A percentile compares a stretch with the other conserved stretches of the same genome.
Conservation (phyloP, 2,329 filamentous ascomycete genomes). For the Epichloe gansuensis region DNA sequence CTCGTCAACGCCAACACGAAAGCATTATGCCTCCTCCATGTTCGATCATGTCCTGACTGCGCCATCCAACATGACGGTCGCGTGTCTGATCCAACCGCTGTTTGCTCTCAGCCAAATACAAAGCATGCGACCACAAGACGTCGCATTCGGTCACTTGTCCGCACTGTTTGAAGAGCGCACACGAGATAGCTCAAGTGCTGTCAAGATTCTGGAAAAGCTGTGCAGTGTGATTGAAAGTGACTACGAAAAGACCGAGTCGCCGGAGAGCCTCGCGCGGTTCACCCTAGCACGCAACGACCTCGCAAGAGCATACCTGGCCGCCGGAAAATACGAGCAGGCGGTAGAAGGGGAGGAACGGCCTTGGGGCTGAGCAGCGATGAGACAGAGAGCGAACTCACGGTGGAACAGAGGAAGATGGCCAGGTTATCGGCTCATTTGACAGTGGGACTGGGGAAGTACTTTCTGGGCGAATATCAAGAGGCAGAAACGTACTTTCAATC, state of each 20-base stretch:
- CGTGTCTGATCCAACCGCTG: constrained; percentile 68
- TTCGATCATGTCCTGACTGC: constrained; percentile 69
- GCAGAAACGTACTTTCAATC: constrained; percentile 71
- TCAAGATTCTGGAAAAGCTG: constrained; percentile 50
- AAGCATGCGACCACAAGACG: constrained; percentile 55
- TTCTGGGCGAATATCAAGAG: constrained; percentile 49
- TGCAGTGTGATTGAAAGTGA: constrained; percentile 63
- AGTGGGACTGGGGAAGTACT: constrained; percentile 72
- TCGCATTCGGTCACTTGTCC: constrained; percentile 64
- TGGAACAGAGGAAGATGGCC: constrained; percentile 54
- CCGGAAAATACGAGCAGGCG: constrained; percentile 52
- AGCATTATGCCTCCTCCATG: constrained; percentile 66
- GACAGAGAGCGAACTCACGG: constrained; percentile 51
- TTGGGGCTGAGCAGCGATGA: constrained; percentile 67
- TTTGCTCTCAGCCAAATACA: constrained; percentile 79
- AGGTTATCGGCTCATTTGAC: constrained; percentile 79
- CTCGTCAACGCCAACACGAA: constrained; percentile 58
- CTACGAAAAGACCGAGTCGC: constrained; percentile 74
- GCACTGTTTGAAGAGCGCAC: constrained; percentile 75
- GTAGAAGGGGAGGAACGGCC: constrained; percentile 71
- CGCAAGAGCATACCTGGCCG: constrained; percentile 68
- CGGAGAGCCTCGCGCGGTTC: constrained; percentile 60
- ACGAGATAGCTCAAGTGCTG: constrained; percentile 52
- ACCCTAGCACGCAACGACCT: constrained; percentile 79
- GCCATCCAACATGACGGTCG: constrained; percentile 36